Evolutionary conservation across 495 filamentous ascomycete genomes (phyloP), one percentile per base, ranked within the genome.

Genomic region (Daldinia caldariorum): DNA sequence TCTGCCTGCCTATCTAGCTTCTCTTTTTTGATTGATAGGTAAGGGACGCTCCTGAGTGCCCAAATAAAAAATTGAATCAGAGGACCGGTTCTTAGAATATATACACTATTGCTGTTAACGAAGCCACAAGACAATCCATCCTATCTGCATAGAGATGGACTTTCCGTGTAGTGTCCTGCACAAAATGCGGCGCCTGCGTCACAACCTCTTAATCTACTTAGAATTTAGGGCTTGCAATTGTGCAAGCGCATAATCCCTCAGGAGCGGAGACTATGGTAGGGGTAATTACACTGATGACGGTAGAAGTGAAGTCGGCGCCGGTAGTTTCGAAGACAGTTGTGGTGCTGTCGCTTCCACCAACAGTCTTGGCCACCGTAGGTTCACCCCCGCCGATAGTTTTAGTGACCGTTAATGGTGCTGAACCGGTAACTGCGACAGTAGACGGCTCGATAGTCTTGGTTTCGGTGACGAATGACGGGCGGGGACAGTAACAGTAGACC

Each of bases 221-320:
- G 32, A 62, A 34, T 8, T 29, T 41, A 26, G 14, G 37, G 4
- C 14, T 58, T 20, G 22, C 1, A 32, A 56, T 63, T 9, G 62
- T 37, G 54, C 73, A 73, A 20, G 64, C 43, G n/a, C 70, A 75
- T 32, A 63, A 54, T 6, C 66, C 70, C 6, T 69, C 49, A 3
- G 66, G 61, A 35, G 56, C 31, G 54, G 63, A n/a, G 18, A 65
- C 41, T 20, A 69, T 63, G n/a, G 69, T 69, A 6, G 66, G 34
- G 16, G 72, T 72, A 26, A 71, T 63, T 13, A 67, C 50, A 9
- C 47, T 68, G 18, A 61, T 67, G 35, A 71, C 26, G 8, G 68
- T 71, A 20, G 64, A 67, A 18, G 59, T 71, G 18, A 55, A 53
- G 26, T 38, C 50, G 4, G 61, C 66, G 26, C 61, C 60, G 9